Conservation (phyloP, 768 basidiomycete species). For the Phlegmacium glaucopus region DNA sequence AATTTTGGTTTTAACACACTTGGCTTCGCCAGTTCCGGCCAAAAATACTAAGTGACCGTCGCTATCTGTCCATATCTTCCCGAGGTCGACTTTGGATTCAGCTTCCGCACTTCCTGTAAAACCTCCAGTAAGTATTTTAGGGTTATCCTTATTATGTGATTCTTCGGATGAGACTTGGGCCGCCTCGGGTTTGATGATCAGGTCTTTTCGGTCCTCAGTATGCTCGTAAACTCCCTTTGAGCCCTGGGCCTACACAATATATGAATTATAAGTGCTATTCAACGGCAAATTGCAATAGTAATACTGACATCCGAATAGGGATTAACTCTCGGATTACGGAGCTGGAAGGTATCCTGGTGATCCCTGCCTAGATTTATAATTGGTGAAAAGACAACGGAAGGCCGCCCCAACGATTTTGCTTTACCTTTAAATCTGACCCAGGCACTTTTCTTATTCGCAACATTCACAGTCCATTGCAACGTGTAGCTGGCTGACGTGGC, state of each 20-base stretch:
- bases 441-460: conserved; percentile 31
- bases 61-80: conserved; percentile 18
- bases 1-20: conserved; percentile 11
- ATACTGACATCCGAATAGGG: conserved; percentile 13
- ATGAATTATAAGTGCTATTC: background rate
- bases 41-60: conserved; percentile 26
- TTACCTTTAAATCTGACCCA: conserved; percentile 15
- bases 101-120: conserved; percentile 10
- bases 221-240: too few species aligned
- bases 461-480: conserved; percentile 26
- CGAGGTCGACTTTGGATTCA: conserved; percentile 19
- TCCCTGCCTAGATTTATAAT: conserved; percentile 1
- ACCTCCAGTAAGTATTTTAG: conserved; percentile 18
- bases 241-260: conserved; percentile 7
- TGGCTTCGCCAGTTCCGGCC: conserved; percentile 21
- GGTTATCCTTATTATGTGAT: too few species aligned
- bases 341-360: conserved; percentile 11
- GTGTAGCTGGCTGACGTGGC: conserved; percentile 19
- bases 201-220: conserved; percentile 8
- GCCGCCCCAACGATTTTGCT: background rate
- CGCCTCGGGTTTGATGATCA: conserved; percentile 19
- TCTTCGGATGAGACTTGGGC: conserved; percentile 3
- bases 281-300: background rate
- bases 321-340: conserved; percentile 25
- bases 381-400: background rate